These are phyloP conservation scores for Apophysomyces elegans DNA, from an alignment of 371 early-diverging fungal species.

Conservation along the genomic window DNA sequence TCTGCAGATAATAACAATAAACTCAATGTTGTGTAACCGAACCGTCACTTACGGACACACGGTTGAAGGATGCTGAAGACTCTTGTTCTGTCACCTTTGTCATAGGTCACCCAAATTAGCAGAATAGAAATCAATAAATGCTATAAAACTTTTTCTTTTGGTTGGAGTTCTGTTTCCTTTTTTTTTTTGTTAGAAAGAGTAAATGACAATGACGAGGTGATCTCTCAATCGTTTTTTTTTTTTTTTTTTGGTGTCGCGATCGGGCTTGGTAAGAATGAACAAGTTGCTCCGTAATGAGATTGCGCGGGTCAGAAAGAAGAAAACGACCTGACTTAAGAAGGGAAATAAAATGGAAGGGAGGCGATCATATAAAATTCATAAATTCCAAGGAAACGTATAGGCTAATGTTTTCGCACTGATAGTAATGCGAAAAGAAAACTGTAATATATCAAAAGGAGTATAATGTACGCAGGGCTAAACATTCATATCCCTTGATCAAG, in stretches of 20 bases:
- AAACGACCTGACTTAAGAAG: not conserved
- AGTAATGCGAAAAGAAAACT: not conserved
- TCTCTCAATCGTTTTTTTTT: not conserved
- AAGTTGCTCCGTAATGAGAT: constrained; percentile 2
- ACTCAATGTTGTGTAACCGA: constrained; percentile 4
- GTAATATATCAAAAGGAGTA: constrained; percentile 12
- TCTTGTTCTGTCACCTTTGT: constrained; percentile 11
- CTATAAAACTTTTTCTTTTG: not conserved
- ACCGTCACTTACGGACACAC: constrained; percentile 9
- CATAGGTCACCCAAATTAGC: not conserved
- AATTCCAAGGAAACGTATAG: constrained; percentile 4
- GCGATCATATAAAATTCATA: constrained; percentile 5
- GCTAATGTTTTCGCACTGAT: not conserved
- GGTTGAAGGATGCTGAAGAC: not conserved
- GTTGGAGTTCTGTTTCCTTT: not conserved
- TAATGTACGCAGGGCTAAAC: constrained; percentile 14
- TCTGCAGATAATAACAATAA: constrained; percentile 28
- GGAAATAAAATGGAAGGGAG: constrained; percentile 6
- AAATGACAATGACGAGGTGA: constrained; percentile 3
- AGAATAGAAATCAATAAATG: no score
- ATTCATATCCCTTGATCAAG: constrained; percentile 7
- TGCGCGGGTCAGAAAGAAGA: constrained; percentile 3
- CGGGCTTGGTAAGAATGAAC: not conserved
- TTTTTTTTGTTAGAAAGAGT: constrained; percentile 1
- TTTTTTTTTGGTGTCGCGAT: not conserved